Evolutionary conservation across 768 basidiomycete genomes (phyloP), one percentile per base, ranked within the genome.

Genomic region (Lentinula detonsa): DNA sequence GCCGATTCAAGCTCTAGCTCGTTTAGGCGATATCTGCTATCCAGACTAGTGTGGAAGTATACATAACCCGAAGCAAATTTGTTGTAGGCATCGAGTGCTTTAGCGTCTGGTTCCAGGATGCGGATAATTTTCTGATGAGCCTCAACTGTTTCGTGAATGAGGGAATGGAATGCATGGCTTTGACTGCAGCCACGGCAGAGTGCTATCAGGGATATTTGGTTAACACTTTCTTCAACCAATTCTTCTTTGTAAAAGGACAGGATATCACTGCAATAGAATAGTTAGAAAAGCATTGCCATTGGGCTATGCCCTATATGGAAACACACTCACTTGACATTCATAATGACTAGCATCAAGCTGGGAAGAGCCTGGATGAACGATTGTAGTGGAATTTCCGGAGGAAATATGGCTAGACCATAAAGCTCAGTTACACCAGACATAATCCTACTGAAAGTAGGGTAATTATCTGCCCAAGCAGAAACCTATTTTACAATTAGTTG

Each of bases 171-270:
- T 5, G 64, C 65, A 7, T 72, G 70, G 51, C 70, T 49, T 58
- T 76, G 77, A 4, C 70, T 63, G 6, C 59, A 51, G 2, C 64
- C 61, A 2, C 64, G 60, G 31, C 62, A 66, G 10, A 63, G 61
- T 0, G 76, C 76, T 0, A 72, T 59, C 46, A 48, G 21, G 46
- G 46, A 48, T 48, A 48, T 48, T 7, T 48, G 72, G 60, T 77
- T 78, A 39, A 70, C 68, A 4, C 62, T 60, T 56, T 78, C 78
- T 2, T 70, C 72, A 0, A 57, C 68, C 1, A 68, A 57, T 55
- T 78, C 77, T 68, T 79, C 78, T 60, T 79, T 72, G 56, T 78
- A 74, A 58, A 78, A 78, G 0, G 73, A 78, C 1, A 77, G 63
- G 33, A 78, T 64, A 39, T 79, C 77, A 60, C 77, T 78, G 45